Evolutionary conservation across 2,329 filamentous ascomycete species (phyloP).

Genomic region (Exophiala viscosa): DNA sequence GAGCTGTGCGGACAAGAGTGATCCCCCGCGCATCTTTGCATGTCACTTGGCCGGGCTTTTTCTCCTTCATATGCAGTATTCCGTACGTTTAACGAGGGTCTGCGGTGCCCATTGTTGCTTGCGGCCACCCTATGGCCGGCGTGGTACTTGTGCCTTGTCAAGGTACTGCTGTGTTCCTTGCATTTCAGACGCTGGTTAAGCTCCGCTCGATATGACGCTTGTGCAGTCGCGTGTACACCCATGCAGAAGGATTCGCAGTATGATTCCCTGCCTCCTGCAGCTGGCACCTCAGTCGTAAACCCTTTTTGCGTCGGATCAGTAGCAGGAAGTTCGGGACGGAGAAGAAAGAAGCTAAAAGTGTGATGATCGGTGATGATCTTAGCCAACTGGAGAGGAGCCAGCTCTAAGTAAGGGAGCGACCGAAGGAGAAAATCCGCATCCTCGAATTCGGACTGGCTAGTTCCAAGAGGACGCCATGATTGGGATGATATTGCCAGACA

Average conservation of each 20-base stretch:
- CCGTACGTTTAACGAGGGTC: not conserved
- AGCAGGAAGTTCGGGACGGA: not conserved
- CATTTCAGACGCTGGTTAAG: slow-evolving; percentile 17
- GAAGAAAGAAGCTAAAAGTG: not conserved
- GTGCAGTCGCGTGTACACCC: slow-evolving; percentile 1
- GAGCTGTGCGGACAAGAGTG: too few relatives aligned
- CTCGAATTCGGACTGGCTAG: slow-evolving; percentile 12
- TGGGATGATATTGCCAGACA: slow-evolving; percentile 10
- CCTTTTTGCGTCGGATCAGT: not conserved
- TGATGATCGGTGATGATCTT: not conserved
- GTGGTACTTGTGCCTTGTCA: slow-evolving; percentile 9
- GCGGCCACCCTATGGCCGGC: not conserved
- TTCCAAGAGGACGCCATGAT: slow-evolving; percentile 6
- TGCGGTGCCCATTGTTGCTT: not conserved
- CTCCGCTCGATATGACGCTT: slow-evolving; percentile 5
- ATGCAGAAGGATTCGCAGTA: slow-evolving; percentile 1
- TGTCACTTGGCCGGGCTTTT: too few relatives aligned
- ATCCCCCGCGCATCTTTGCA: too few relatives aligned
- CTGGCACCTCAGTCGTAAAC: not conserved
- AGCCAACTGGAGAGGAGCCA: not conserved
- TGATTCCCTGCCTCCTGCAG: not conserved
- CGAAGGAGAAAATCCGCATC: not conserved
- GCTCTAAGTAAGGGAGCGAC: not conserved
- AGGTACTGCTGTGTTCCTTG: slow-evolving; percentile 19
- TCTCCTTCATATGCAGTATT: not conserved